Evolutionary conservation across 352 stramenopile genomes (phyloP).

Genomic region (Globisporangium yorkense): DNA sequence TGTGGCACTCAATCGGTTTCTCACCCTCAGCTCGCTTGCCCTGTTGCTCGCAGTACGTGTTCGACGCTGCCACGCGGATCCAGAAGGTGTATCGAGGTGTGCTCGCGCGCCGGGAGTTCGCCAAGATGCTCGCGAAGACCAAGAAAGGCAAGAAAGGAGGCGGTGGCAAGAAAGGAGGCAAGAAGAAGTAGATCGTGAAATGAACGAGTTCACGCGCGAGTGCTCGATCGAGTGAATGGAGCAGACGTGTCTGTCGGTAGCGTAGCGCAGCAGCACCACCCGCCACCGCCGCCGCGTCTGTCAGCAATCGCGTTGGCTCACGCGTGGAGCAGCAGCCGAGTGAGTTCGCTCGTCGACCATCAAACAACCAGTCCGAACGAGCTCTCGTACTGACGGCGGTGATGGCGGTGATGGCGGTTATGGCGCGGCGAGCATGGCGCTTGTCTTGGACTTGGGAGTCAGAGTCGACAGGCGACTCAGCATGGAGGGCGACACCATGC

Average conservation of each 20-base stretch:
- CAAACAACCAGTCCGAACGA: not conserved
- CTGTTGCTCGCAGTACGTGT: conserved; percentile 42
- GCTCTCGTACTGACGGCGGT: not conserved
- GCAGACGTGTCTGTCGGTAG: not conserved
- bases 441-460: not conserved
- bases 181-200: conserved; percentile 16
- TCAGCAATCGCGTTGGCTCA: not conserved
- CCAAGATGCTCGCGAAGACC: conserved; percentile 76
- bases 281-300: not conserved
- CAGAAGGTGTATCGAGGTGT: conserved; percentile 80
- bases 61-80: conserved; percentile 62
- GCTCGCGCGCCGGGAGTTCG: conserved; percentile 54
- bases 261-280: not conserved
- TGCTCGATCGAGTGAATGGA: not conserved
- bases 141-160: conserved; percentile 77
- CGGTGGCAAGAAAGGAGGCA: conserved; percentile 32
- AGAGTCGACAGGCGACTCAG: no score
- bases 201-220: no score
- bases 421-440: no score
- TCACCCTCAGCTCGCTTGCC: not conserved
- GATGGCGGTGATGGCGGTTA: not conserved
- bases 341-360: not conserved
- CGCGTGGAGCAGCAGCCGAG: no score
- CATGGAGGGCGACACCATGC: no score
- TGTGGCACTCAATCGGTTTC: not conserved